Conservation (phyloP, 768 basidiomycete species). For the Termitomyces sp. region DNA sequence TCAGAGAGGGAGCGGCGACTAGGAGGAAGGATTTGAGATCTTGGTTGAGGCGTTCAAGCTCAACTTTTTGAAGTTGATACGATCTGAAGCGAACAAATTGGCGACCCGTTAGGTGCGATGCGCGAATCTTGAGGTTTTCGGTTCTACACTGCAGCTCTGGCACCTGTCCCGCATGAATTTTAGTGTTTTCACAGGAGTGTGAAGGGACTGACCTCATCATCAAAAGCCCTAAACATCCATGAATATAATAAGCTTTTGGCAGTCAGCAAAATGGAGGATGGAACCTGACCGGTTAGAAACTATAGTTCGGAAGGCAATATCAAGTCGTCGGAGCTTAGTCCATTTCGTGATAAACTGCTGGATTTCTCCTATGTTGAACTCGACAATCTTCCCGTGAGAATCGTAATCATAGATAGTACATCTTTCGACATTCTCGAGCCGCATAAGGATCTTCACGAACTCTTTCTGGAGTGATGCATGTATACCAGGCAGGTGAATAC, state of each 20-base stretch:
- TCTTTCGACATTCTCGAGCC: neutral
- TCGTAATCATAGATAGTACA: slow-evolving; percentile 4
- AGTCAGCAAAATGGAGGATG: neutral
- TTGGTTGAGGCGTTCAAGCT: slow-evolving; percentile 1
- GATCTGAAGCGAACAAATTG: slow-evolving; percentile 5
- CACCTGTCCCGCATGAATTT: neutral
- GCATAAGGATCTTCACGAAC: neutral
- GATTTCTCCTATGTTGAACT: slow-evolving; percentile 5
- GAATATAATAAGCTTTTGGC: neutral
- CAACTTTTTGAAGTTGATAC: neutral
- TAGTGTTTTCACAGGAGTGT: neutral
- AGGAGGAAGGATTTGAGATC: slow-evolving; percentile 1
- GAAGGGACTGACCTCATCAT: slow-evolving; percentile 2
- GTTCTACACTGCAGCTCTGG: neutral
- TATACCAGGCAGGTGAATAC: slow-evolving; percentile 2
- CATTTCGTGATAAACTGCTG: slow-evolving; percentile 4
- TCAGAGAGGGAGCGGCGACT: neutral
- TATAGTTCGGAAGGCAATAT: neutral
- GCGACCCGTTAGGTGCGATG: slow-evolving; percentile 3
- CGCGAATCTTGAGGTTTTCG: neutral
- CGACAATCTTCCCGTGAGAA: slow-evolving; percentile 1
- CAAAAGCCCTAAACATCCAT: neutral
- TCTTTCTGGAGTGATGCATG: slow-evolving; percentile 2
- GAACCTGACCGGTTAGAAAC: slow-evolving; percentile 1
- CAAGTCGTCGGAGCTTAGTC: neutral